A percentile compares a stretch with the other conserved stretches of the same genome.
Evolutionary conservation across 129 eudicot genomes (phyloP).

Genomic region (Helianthus tuberosus): DNA sequence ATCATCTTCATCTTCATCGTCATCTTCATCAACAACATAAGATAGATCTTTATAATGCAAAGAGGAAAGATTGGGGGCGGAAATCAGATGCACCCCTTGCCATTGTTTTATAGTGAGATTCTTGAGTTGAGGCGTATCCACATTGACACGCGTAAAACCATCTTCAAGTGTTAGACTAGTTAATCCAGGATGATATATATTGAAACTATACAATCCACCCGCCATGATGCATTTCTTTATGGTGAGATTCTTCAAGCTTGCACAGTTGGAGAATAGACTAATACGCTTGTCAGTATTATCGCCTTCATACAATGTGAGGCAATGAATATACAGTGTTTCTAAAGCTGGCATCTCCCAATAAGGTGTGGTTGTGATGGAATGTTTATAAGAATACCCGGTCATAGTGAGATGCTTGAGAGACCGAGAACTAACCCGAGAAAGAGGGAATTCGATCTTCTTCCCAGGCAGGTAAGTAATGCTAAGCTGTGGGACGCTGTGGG

Average conservation of each 20-base stretch:
- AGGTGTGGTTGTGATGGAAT: background rate
- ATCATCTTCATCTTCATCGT: background rate
- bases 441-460: background rate
- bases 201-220: background rate
- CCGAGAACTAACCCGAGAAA: background rate
- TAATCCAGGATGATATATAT: conserved; percentile 10
- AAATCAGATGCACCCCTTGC: background rate
- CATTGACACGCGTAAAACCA: background rate
- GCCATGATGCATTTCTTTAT: background rate
- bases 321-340: conserved; percentile 8
- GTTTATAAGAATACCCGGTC: background rate
- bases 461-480: background rate
- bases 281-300: background rate
- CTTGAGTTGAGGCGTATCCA: conserved; percentile 6
- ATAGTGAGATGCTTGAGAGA: conserved; percentile 22
- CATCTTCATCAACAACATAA: background rate
- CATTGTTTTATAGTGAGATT: background rate
- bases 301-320: background rate
- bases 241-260: conserved; percentile 21
- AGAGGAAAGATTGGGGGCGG: background rate
- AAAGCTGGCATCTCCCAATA: conserved; percentile 16
- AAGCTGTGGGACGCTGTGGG: conserved; percentile 15
- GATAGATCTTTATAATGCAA: background rate
- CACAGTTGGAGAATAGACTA: conserved; percentile 18
- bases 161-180: conserved; percentile 1